phyloP scores from a whole-genome alignment of 768 basidiomycete genomes.

The Psilocybe azurescens region DNA sequence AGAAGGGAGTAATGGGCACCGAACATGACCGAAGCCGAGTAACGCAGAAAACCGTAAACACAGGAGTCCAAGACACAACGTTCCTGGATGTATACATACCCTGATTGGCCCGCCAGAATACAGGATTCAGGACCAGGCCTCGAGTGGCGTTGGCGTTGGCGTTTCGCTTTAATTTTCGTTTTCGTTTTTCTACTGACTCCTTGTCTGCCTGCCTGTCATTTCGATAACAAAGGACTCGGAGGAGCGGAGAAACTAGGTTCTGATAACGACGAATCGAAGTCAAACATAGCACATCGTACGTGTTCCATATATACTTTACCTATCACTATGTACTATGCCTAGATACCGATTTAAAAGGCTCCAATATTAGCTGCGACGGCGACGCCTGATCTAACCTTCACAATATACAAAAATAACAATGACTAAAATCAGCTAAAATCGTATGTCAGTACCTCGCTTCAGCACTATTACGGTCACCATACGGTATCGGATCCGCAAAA shows the following conservation, averaged over 20 bases:
- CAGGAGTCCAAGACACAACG: not conserved
- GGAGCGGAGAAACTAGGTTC: constrained; percentile 2
- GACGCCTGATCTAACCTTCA: too few species aligned
- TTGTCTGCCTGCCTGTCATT: too few species aligned
- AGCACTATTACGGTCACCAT: not conserved
- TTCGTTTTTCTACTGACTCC: not conserved
- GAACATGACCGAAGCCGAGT: constrained; percentile 6
- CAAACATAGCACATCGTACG: not conserved
- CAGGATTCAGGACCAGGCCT: not conserved
- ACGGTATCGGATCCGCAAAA: not conserved
- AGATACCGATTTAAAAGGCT: not conserved
- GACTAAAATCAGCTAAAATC: not conserved
- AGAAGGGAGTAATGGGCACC: not conserved
- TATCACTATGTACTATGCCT: not conserved
- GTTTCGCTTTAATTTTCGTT: not conserved
- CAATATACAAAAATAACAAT: not conserved
- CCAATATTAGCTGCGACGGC: too few species aligned
- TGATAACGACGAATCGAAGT: not conserved
- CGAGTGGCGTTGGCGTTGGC: not conserved
- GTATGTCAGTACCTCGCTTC: not conserved
- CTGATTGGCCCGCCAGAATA: not conserved
- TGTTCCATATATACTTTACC: not conserved
- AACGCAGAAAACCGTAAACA: not conserved
- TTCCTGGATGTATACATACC: not conserved
- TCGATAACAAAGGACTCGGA: not conserved